Conservation (phyloP, 179 eudicot genomes). For the Monotropa hypopitys region DNA sequence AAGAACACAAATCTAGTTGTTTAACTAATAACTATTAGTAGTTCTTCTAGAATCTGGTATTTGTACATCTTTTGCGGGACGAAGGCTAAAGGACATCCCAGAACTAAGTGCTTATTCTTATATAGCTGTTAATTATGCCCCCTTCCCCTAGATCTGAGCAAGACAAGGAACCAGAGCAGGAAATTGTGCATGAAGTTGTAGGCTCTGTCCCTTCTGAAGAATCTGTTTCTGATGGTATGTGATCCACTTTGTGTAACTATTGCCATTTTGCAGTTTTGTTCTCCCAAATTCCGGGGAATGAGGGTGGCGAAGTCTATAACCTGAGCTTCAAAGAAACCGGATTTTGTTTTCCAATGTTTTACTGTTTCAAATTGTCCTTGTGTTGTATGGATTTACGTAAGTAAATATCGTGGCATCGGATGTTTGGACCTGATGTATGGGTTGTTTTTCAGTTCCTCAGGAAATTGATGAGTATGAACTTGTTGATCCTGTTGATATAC, state of each 20-base stretch:
- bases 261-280: neutral
- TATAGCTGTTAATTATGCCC: neutral
- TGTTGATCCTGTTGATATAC: slow-evolving; percentile 95
- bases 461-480: slow-evolving; percentile 95
- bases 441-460: slow-evolving; percentile 58
- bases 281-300: neutral
- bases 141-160: slow-evolving; percentile 65
- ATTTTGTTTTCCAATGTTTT: neutral
- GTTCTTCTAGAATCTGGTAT: neutral
- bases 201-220: slow-evolving; percentile 66
- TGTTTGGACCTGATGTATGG: neutral
- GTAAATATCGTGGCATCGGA: neutral
- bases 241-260: neutral
- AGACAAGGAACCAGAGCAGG: slow-evolving; percentile 94
- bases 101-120: neutral
- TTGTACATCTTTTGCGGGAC: neutral
- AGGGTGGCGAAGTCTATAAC: neutral
- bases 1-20: neutral
- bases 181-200: slow-evolving; percentile 51
- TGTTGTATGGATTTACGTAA: neutral
- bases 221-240: slow-evolving; percentile 56
- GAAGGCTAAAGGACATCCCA: neutral
- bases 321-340: neutral
- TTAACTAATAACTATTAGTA: neutral
- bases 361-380: neutral